These are phyloP conservation scores for Moesziomyces antarcticus DNA, from an alignment of 1,284 basidiomycete genomes.

Conservation along the genomic window DNA sequence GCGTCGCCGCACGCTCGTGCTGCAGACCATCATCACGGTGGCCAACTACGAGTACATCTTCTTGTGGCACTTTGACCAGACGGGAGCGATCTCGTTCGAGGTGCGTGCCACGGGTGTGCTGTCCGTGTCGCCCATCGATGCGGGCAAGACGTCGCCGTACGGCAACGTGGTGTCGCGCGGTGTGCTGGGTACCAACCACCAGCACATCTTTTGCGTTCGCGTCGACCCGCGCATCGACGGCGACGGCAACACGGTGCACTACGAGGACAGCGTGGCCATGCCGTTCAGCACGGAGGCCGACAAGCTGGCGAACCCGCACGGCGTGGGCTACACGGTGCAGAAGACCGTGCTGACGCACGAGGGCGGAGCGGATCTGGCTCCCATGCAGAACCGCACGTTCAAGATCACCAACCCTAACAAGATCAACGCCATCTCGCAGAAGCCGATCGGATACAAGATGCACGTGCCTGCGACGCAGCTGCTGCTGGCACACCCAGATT, in stretches of 20 bases:
- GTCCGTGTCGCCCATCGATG: conserved; percentile 63
- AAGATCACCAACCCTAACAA: conserved; percentile 68
- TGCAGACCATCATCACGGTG: conserved; percentile 88
- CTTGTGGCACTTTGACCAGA: conserved; percentile 80
- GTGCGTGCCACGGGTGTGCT: conserved; percentile 83
- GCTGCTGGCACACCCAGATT: conserved; percentile 77
- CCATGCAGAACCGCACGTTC: conserved; percentile 55
- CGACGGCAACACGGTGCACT: conserved; percentile 77
- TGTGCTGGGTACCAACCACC: conserved; percentile 88
- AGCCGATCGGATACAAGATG: conserved; percentile 78
- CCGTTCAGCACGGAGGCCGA: conserved; percentile 67
- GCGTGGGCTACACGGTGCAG: conserved; percentile 66
- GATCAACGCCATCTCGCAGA: conserved; percentile 70
- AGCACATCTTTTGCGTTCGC: conserved; percentile 82
- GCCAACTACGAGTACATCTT: conserved; percentile 86
- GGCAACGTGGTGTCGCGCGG: conserved; percentile 85
- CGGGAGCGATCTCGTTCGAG: conserved; percentile 84
- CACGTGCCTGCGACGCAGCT: conserved; percentile 75
- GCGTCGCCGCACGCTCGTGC: conserved; percentile 81
- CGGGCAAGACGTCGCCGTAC: conserved; percentile 71
- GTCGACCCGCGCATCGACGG: conserved; percentile 95
- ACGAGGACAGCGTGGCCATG: conserved; percentile 67
- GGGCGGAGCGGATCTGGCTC: conserved; percentile 31
- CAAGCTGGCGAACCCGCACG: conserved; percentile 67
- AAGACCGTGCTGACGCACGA: conserved; percentile 64